Conservation (phyloP, 2,329 filamentous ascomycete genomes). For the Meredithiella fracta region DNA sequence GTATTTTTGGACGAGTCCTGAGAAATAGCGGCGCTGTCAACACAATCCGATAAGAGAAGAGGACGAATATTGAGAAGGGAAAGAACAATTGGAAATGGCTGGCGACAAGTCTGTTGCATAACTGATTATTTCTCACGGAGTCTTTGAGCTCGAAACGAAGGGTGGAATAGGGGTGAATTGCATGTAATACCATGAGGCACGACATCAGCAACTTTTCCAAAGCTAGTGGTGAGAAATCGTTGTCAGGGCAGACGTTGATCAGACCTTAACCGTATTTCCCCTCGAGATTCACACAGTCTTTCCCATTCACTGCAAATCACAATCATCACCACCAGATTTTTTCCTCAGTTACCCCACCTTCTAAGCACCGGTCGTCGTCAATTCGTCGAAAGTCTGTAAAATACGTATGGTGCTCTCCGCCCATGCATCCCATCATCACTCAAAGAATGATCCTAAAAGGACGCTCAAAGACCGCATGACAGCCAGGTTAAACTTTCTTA, state of each 20-base stretch:
- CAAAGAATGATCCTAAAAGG: too few species aligned
- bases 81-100: too few species aligned
- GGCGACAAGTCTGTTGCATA: too few species aligned
- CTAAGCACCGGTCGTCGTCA: too few species aligned
- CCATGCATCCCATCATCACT: too few species aligned
- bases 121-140: too few species aligned
- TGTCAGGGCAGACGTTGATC: background rate
- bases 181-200: background rate
- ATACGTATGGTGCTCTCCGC: too few species aligned
- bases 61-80: background rate
- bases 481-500: background rate
- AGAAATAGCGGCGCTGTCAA: background rate
- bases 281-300: background rate
- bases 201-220: background rate
- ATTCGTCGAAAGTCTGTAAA: too few species aligned
- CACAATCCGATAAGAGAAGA: background rate
- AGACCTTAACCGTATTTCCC: background rate
- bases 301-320: too few species aligned
- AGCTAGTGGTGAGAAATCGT: background rate
- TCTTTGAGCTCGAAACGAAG: background rate
- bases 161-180: constrained; percentile 1
- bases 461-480: background rate
- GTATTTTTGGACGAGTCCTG: background rate
- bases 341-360: too few species aligned
- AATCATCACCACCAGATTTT: too few species aligned